Evolutionary conservation across 495 filamentous ascomycete genomes (phyloP).

Genomic region (Tricharina praecox): DNA sequence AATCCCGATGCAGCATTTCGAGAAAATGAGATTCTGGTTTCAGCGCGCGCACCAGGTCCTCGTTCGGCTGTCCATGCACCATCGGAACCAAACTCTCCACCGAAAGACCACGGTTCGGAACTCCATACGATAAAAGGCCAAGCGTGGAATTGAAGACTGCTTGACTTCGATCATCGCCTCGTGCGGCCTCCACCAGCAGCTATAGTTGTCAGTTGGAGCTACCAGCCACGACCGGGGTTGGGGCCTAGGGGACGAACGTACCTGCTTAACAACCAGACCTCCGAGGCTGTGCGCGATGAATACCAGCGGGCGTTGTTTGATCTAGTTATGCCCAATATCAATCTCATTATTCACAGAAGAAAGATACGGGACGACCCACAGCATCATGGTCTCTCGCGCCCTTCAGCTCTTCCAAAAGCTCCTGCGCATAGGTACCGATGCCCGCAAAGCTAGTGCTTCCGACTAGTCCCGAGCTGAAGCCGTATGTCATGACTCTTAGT

Average conservation of each 20-base stretch:
- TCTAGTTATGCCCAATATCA: background rate
- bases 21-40: conserved; percentile 2
- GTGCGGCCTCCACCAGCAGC: background rate
- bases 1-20: background rate
- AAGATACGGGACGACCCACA: background rate
- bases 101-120: conserved; percentile 8
- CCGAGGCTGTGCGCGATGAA: conserved; percentile 18
- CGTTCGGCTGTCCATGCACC: conserved; percentile 13
- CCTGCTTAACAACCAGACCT: conserved; percentile 14
- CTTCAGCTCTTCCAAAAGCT: conserved; percentile 7
- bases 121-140: conserved; percentile 9
- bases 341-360: background rate
- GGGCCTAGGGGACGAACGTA: background rate
- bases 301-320: conserved; percentile 9
- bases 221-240: background rate
- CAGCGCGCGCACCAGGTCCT: background rate
- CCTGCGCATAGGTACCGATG: conserved; percentile 1
- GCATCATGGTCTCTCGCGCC: background rate
- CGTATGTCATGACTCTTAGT: conserved; percentile 10
- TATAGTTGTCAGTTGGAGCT: background rate
- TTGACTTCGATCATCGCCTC: background rate
- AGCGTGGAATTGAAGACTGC: background rate
- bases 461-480: conserved; percentile 7
- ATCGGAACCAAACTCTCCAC: conserved; percentile 1
- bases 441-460: conserved; percentile 1